Evolutionary conservation across 768 basidiomycete genomes (phyloP), one percentile per base, ranked within the genome.

Genomic region (Candolleomyces efflorescens): DNA sequence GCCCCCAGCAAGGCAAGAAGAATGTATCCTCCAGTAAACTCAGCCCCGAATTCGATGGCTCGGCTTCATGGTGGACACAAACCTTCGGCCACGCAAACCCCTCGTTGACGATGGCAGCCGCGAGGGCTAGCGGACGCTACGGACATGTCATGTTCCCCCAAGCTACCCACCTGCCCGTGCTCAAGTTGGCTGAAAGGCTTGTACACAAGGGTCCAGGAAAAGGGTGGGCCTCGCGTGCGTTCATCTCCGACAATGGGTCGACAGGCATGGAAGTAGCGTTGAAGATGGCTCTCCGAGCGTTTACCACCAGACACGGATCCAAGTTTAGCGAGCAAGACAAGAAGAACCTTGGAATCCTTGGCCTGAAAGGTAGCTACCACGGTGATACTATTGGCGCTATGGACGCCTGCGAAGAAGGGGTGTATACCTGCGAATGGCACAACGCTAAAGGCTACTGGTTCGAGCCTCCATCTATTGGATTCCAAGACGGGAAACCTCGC

Each of bases 31-130:
- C 26, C 48, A 67, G 62, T 46, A 52, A 84, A 71, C 55, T 78
- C 75, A 54, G 73, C 80, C 63, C 80, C 5, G 84, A 91, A 62
- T 83, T 94, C 62, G 95, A 98, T 65, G 88, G 91, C 3, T 97
- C 95, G 0, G 96, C 95, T 0, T 96, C 94, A 11, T 98, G 96
- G 96, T 98, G 96, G 94, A 98, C 94, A 0, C 96, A 98, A 71
- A 82, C 89, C 0, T 72, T 97, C 41, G 96, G 95, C 0, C 96
- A 98, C 64, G 87, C 84, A 0, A 74, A 89, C 62, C 82, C 90
- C 0, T 73, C 83, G 0, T 78, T 97, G 13, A 86, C 91, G 0
- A 77, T 95, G 44, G 93, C 95, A 9, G 95, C 93, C 0, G 94
- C 95, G 1, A 78, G 81, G 36, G 94, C 94, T 5, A 88, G 93